phyloP scores from a whole-genome alignment of 179 eudicot genomes.

The Carnegiea gigantea region DNA sequence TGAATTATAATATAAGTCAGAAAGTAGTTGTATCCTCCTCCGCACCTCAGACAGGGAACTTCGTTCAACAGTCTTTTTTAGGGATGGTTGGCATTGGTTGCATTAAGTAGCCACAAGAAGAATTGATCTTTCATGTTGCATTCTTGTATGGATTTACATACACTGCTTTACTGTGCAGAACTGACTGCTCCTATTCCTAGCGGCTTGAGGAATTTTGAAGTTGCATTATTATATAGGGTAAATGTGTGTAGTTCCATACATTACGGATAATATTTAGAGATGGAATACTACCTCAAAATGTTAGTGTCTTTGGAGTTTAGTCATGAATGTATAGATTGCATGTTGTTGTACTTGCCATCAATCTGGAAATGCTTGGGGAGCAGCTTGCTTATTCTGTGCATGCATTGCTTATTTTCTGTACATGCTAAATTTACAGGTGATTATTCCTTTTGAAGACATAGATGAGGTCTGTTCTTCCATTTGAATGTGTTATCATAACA shows the following conservation, averaged over 20 bases:
- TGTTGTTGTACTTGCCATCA: background rate
- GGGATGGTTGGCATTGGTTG: background rate
- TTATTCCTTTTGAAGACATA: constrained; percentile 84
- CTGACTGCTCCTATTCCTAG: background rate
- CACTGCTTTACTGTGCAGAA: background rate
- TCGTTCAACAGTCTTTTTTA: background rate
- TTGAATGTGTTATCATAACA: constrained; percentile 4
- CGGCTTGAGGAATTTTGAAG: too few species aligned
- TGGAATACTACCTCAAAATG: background rate
- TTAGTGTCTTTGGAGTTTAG: background rate
- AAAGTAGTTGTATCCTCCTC: background rate
- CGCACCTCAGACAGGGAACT: background rate
- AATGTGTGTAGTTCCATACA: background rate
- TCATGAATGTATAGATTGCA: background rate
- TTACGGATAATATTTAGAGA: background rate
- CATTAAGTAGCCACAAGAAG: background rate
- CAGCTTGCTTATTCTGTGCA: background rate
- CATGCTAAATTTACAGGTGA: constrained; percentile 44
- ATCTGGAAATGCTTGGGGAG: background rate
- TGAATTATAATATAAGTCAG: background rate
- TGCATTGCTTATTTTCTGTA: background rate
- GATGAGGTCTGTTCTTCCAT: constrained; percentile 62
- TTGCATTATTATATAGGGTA: too few species aligned
- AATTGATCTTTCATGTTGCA: background rate
- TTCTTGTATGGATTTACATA: background rate